phyloP scores from a whole-genome alignment of 2,329 filamentous ascomycete species.

The Fusarium sp. region DNA sequence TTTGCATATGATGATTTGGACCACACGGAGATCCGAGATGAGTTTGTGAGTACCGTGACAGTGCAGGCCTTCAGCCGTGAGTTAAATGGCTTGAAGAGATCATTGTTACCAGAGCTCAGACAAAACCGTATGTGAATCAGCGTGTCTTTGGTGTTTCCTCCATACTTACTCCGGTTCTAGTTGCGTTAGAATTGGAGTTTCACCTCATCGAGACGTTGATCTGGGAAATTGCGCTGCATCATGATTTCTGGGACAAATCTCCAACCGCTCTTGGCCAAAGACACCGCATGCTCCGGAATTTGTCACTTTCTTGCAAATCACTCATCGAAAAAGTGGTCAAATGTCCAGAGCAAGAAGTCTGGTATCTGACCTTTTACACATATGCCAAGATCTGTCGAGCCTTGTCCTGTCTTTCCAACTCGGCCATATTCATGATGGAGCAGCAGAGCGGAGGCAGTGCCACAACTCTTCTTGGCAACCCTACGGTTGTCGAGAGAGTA shows the following conservation, averaged over 20 bases:
- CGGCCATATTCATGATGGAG: background rate
- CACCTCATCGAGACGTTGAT: background rate
- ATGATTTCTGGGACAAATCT: background rate
- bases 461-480: too few relatives aligned
- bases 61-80: background rate
- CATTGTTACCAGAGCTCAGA: background rate
- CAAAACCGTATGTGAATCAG: background rate
- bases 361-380: background rate
- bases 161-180: background rate
- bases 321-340: background rate
- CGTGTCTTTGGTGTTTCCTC: background rate
- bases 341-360: background rate
- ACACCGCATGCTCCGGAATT: background rate
- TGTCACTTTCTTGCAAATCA: background rate
- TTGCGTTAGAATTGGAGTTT: background rate
- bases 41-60: background rate
- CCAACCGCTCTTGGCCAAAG: background rate
- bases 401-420: background rate
- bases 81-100: background rate
- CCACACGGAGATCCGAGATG: background rate
- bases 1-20: background rate
- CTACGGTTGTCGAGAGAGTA: background rate
- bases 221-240: background rate
- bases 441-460: background rate
- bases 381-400: slow-evolving; percentile 7